Conservation (phyloP, 805 yeast genomes). For the Candida andamanensis region DNA sequence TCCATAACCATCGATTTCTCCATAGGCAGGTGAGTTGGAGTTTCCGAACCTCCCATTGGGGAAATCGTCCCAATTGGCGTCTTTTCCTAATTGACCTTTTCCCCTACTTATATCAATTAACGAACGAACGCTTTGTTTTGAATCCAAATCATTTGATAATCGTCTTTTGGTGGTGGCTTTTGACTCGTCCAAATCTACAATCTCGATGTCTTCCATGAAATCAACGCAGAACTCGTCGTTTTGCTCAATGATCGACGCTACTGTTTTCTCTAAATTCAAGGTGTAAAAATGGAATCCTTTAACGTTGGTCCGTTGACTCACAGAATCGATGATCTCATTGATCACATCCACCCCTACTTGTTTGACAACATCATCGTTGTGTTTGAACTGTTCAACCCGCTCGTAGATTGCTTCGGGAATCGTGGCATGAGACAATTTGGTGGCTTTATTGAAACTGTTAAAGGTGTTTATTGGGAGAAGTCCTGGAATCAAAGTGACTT, state of each 20-base stretch:
- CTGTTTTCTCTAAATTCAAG: conserved; percentile 84
- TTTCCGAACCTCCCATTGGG: conserved; percentile 96
- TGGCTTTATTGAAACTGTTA: conserved; percentile 76
- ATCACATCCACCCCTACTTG: conserved; percentile 75
- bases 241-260: conserved; percentile 73
- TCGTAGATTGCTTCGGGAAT: conserved; percentile 57
- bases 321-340: conserved; percentile 54
- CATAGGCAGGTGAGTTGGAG: conserved; percentile 93
- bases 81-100: conserved; percentile 76
- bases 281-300: conserved; percentile 91
- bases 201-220: conserved; percentile 27
- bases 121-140: conserved; percentile 29
- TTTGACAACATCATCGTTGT: conserved; percentile 73
- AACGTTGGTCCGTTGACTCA: conserved; percentile 48
- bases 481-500: conserved; percentile 73
- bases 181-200: conserved; percentile 7
- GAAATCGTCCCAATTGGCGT: conserved; percentile 96
- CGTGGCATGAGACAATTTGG: conserved; percentile 82
- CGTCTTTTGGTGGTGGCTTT: conserved; percentile 20
- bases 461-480: conserved; percentile 88
- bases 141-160: conserved; percentile 29
- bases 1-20: conserved; percentile 97
- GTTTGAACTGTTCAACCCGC: conserved; percentile 51
- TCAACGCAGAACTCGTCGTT: conserved; percentile 42
- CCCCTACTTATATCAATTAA: conserved; percentile 79